These are phyloP conservation scores for Pseudogymnoascus sp. DNA, from an alignment of 2,329 filamentous ascomycete genomes.

Conservation along the genomic window DNA sequence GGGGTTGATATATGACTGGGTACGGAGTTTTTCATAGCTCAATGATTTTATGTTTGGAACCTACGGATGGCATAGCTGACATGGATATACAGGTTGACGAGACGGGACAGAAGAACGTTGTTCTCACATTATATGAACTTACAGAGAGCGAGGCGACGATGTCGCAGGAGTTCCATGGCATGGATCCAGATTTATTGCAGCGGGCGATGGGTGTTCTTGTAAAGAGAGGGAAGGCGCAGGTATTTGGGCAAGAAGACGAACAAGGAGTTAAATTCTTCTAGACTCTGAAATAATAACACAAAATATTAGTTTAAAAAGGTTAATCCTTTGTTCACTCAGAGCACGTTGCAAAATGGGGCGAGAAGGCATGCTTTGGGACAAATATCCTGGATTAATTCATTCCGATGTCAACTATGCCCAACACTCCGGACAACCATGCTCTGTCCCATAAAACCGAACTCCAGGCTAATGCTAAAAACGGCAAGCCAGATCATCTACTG, in stretches of 20 bases:
- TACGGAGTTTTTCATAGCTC: constrained; percentile 23
- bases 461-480: constrained; percentile 1
- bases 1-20: constrained; percentile 66
- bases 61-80: not conserved
- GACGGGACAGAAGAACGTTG: constrained; percentile 80
- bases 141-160: constrained; percentile 75
- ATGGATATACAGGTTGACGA: constrained; percentile 51
- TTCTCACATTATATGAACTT: constrained; percentile 90
- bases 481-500: not conserved
- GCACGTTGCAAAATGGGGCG: not conserved
- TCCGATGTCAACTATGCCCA: not conserved
- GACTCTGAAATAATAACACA: not conserved
- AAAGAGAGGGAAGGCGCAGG: constrained; percentile 84
- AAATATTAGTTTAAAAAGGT: not conserved
- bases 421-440: not conserved
- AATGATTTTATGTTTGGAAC: not conserved
- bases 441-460: constrained; percentile 6
- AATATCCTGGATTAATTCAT: not conserved
- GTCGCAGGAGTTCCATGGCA: constrained; percentile 74
- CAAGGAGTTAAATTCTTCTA: constrained; percentile 96
- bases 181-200: constrained; percentile 75
- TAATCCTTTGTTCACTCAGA: not conserved
- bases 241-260: constrained; percentile 84
- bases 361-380: not conserved
- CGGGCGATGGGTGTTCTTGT: constrained; percentile 76